phyloP scores from a whole-genome alignment of 768 basidiomycete genomes.

The Russula earlei region DNA sequence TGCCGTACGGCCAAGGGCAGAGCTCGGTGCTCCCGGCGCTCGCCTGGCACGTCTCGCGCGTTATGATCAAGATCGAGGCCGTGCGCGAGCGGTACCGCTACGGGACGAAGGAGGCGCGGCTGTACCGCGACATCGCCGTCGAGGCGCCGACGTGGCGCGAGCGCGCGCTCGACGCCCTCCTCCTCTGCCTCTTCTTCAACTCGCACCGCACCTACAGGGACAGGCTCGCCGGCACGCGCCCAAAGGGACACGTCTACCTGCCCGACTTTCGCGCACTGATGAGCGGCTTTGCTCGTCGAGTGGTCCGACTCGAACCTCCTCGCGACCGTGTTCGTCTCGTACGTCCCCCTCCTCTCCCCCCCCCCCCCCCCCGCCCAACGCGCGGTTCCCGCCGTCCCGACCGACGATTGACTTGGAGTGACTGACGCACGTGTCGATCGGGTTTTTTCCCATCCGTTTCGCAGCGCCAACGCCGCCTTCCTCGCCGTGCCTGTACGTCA shows the following conservation, averaged over 20 bases:
- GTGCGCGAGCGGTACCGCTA: slow-evolving; percentile 5
- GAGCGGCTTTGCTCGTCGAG: slow-evolving; percentile 3
- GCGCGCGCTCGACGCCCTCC: neutral
- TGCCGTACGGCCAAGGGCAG: neutral
- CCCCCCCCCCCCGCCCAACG: too few species aligned
- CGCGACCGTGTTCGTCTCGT: slow-evolving; percentile 13
- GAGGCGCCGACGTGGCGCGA: neutral
- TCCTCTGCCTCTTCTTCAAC: slow-evolving; percentile 3
- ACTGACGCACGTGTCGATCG: too few species aligned
- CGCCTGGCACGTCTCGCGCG: slow-evolving; percentile 11
- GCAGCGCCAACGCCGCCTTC: slow-evolving; percentile 6
- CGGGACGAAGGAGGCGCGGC: slow-evolving; percentile 2
- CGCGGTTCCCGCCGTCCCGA: too few species aligned
- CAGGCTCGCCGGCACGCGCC: slow-evolving; percentile 1
- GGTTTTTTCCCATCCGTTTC: too few species aligned
- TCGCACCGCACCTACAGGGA: slow-evolving; percentile 4
- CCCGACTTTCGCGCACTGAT: neutral
- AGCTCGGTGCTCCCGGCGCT: neutral
- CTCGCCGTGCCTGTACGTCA: neutral
- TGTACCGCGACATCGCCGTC: slow-evolving; percentile 9
- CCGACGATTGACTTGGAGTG: too few species aligned
- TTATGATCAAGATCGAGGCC: slow-evolving; percentile 5
- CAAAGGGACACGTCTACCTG: slow-evolving; percentile 6
- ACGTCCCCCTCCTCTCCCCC: neutral
- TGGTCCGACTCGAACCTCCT: slow-evolving; percentile 9